These are phyloP conservation scores for Aspergillus texensis DNA, from an alignment of 2,329 filamentous ascomycete species.

Conservation along the genomic window DNA sequence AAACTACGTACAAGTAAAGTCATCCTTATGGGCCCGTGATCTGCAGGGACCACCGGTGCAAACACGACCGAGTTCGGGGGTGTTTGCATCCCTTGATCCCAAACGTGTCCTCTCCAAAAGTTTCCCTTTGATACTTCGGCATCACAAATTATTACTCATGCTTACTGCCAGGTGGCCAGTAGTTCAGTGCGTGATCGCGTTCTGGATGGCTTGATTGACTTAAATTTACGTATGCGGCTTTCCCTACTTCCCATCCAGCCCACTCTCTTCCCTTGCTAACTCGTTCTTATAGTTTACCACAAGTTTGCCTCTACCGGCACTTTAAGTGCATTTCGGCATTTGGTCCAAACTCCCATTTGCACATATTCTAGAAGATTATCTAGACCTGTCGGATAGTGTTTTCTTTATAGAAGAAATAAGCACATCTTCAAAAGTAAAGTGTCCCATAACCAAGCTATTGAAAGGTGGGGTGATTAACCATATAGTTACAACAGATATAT, in stretches of 20 bases:
- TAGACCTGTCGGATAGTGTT: neutral
- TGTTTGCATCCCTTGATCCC: slow-evolving; percentile 19
- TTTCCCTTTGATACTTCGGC: slow-evolving; percentile 10
- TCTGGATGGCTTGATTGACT: slow-evolving; percentile 30
- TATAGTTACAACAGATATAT: slow-evolving; percentile 16
- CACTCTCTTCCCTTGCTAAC: slow-evolving; percentile 1
- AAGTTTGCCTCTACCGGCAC: neutral
- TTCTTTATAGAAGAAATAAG: neutral
- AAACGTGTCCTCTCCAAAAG: slow-evolving; percentile 28
- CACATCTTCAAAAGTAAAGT: neutral
- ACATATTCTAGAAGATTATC: neutral
- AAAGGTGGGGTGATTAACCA: neutral
- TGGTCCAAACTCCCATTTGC: neutral
- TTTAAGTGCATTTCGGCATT: slow-evolving; percentile 1
- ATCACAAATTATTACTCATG: slow-evolving; percentile 15
- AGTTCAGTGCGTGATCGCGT: slow-evolving; percentile 26
- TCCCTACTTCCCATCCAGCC: neutral
- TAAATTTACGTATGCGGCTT: slow-evolving; percentile 13
- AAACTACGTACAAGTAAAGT: neutral
- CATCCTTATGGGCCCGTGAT: neutral
- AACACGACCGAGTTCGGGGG: slow-evolving; percentile 15
- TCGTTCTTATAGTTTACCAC: slow-evolving; percentile 13
- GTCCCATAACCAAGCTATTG: neutral
- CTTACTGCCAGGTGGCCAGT: slow-evolving; percentile 39
- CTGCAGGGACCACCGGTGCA: slow-evolving; percentile 19